Percentiles rank a stretch among this genome's conserved stretches.
Conservation (phyloP, 768 basidiomycete genomes). For the Ramaria rubella region DNA sequence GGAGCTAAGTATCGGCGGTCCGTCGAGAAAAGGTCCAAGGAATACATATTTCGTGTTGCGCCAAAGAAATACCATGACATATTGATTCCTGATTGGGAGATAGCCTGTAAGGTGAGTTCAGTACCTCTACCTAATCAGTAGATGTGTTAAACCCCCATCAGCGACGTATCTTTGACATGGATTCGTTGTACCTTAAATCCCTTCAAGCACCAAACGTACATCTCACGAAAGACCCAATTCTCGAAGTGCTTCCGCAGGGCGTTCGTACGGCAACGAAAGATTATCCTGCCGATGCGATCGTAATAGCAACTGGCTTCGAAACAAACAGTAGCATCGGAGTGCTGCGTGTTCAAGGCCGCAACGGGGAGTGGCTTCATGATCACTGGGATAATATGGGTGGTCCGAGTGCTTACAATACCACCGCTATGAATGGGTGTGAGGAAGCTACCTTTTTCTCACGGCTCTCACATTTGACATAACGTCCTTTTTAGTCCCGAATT, state of each 20-base stretch:
- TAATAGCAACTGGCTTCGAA: conserved; percentile 15
- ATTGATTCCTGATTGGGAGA: conserved; percentile 17
- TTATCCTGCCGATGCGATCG: conserved; percentile 19
- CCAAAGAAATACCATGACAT: conserved; percentile 19
- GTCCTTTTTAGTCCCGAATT: conserved; percentile 1
- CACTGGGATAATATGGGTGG: conserved; percentile 13
- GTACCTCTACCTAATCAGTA: conserved; percentile 23
- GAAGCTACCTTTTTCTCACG: background rate
- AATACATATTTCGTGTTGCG: conserved; percentile 12
- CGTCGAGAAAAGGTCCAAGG: conserved; percentile 7
- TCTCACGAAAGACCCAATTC: conserved; percentile 16
- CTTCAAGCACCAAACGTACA: conserved; percentile 14
- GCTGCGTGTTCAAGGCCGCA: conserved; percentile 15
- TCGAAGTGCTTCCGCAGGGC: conserved; percentile 5
- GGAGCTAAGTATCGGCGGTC: conserved; percentile 2
- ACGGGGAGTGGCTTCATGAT: conserved; percentile 14
- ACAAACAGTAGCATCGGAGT: conserved; percentile 9
- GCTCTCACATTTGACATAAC: background rate
- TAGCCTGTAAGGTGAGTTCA: conserved; percentile 16
- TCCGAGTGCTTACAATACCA: conserved; percentile 11
- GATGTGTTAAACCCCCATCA: conserved; percentile 30
- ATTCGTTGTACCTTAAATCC: conserved; percentile 21
- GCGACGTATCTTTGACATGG: conserved; percentile 20
- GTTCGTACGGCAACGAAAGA: conserved; percentile 12
- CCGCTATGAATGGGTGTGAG: conserved; percentile 6